These are phyloP conservation scores for Tothia fuscella DNA, from an alignment of 2,329 filamentous ascomycete genomes.

Conservation along the genomic window DNA sequence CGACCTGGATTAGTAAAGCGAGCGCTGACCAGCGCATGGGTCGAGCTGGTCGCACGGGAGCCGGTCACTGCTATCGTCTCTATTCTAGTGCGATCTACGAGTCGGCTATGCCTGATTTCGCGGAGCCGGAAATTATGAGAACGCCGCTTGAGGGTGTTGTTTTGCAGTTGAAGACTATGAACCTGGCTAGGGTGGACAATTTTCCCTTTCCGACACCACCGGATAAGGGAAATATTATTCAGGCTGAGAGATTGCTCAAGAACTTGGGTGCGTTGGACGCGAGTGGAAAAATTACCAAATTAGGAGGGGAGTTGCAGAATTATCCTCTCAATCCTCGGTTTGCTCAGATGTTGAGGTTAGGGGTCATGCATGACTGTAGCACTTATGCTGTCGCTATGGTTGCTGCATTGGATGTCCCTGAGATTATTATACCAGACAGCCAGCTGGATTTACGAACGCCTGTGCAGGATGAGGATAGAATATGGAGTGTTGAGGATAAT, in stretches of 20 bases:
- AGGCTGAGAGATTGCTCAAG: conserved; percentile 73
- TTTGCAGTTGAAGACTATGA: conserved; percentile 89
- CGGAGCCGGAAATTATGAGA: conserved; percentile 75
- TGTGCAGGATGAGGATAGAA: conserved; percentile 30
- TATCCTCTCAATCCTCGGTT: conserved; percentile 89
- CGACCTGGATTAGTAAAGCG: conserved; percentile 96
- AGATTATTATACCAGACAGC: conserved; percentile 74
- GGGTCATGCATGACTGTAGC: conserved; percentile 68
- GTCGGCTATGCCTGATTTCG: conserved; percentile 74
- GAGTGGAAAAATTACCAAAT: conserved; percentile 62
- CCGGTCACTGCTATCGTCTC: conserved; percentile 87
- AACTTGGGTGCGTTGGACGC: conserved; percentile 71
- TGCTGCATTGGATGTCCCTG: conserved; percentile 74
- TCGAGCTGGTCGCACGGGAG: conserved; percentile 87
- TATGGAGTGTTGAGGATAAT: conserved; percentile 53
- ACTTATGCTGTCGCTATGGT: conserved; percentile 82
- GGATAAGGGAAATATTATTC: conserved; percentile 59
- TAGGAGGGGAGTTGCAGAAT: conserved; percentile 70
- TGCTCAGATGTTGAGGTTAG: conserved; percentile 81
- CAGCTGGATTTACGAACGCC: conserved; percentile 54
- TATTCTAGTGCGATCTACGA: conserved; percentile 94
- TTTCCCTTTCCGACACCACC: conserved; percentile 95
- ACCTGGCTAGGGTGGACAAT: conserved; percentile 76
- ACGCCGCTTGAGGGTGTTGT: conserved; percentile 87
- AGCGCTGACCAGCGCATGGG: conserved; percentile 85